Base-by-base conservation (phyloP, 257 asterid species). In the Penstemon davidsonii region DNA sequence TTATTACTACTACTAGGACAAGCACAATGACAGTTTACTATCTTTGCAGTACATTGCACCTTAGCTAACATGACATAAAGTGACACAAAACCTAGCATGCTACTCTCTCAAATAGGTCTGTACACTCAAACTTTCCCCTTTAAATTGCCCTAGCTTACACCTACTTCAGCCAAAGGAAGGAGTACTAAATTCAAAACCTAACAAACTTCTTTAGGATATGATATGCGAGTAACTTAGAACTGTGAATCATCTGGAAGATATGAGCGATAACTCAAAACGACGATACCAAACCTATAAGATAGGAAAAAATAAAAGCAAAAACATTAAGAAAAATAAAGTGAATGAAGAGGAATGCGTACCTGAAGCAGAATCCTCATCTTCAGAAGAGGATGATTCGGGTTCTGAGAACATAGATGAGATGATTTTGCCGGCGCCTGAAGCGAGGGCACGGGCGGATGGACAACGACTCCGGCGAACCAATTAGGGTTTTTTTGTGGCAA, bases 371-470 rank as follows among this genome's bases (percentile, higher is more conserved):
- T 70, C 87, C 57, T 76, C 82, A 7, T 75, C 84, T 73, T 75
- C 76, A 33, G 87, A 81, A 11, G 96, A 85, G 8, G 83, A 67
- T 36, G 88, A 68, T 10, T 72, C 82, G 36, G 84, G 81, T 40
- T 89, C 90, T 54, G 82, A 76, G 65, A 92, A 83, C 38, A 89
- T 82, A 51, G 88, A 69, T 7, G 88, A 76, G 15, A 89, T 9
- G 46, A 92, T 66, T 75, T 86, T 89, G 3, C 86, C 88, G 8
- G 97, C 96, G 50, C 96, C 91, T n/a, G 96, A 81, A 13, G 91
- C 86, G 49, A 92, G 64, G 67, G 78, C 78, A 58, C 80, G 82
- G 9, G 85, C 87, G 62, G 83, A 79, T 8, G 86, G 87, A 84
- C 70, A 64, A 84, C 13, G 42, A 75, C 11, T 62, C 81, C 77